phyloP scores from a whole-genome alignment of 176 grass and related monocot genomes.

The Panicum miliaceum region DNA sequence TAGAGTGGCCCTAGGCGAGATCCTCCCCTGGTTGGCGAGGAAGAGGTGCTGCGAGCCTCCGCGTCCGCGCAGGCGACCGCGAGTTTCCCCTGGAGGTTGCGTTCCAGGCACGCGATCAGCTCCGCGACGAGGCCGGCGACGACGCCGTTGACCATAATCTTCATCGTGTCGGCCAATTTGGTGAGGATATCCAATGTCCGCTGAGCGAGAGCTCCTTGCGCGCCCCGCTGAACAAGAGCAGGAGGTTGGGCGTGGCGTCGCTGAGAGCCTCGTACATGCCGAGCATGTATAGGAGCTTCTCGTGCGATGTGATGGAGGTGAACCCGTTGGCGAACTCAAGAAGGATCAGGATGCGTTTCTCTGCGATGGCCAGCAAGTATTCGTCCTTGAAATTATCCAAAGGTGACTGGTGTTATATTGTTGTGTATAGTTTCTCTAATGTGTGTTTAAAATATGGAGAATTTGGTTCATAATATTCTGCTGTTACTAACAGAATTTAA shows the following conservation, averaged over 20 bases:
- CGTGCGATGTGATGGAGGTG: slow-evolving; percentile 35
- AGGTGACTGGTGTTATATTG: slow-evolving; percentile 22
- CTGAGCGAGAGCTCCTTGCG: slow-evolving; percentile 8
- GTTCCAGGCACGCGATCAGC: neutral
- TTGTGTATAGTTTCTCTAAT: no score
- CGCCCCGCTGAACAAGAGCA: slow-evolving; percentile 7
- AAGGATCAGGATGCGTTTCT: slow-evolving; percentile 28
- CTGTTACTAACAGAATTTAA: no score
- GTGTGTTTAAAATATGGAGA: no score
- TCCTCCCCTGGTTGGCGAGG: slow-evolving; percentile 40
- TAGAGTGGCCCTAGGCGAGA: no score
- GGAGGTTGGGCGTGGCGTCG: neutral
- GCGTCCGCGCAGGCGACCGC: neutral
- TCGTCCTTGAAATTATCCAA: slow-evolving; percentile 37
- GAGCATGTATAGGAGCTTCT: slow-evolving; percentile 44
- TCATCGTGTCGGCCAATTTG: neutral
- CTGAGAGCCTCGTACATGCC: slow-evolving; percentile 43
- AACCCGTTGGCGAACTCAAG: slow-evolving; percentile 39
- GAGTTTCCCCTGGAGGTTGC: slow-evolving; percentile 7
- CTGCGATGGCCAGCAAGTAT: slow-evolving; percentile 18
- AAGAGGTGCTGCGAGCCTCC: slow-evolving; percentile 22
- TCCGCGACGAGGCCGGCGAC: slow-evolving; percentile 4
- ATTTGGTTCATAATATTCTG: no score
- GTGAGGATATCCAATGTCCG: neutral
- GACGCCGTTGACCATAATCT: neutral